Evolutionary conservation across 202 grass and related monocot genomes (phyloP).

Genomic region (Setaria viridis): DNA sequence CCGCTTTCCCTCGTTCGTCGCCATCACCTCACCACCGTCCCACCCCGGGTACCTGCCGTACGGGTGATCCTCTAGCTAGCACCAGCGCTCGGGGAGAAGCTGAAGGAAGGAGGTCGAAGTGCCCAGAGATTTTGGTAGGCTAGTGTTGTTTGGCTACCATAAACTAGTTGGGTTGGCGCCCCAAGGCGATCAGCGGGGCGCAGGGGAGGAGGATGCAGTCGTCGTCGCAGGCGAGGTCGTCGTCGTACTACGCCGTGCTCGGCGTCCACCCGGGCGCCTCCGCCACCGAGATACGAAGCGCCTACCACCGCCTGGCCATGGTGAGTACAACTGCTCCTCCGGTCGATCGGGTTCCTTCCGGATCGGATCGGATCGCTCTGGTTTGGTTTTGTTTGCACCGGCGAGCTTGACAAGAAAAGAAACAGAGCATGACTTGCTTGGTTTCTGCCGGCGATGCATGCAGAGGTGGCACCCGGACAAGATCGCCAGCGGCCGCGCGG

Average conservation of each 20-base stretch:
- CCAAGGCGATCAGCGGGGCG: background rate
- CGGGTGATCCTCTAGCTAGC: slow-evolving; percentile 2
- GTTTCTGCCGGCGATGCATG: background rate
- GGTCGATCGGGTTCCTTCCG: background rate
- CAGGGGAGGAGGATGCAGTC: slow-evolving; percentile 35
- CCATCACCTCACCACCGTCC: background rate
- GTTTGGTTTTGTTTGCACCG: background rate
- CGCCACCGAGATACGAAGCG: slow-evolving; percentile 64
- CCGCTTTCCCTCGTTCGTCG: background rate
- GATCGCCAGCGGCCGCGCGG: slow-evolving; percentile 17
- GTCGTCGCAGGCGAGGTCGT: background rate
- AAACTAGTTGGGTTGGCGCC: background rate
- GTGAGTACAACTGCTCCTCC: slow-evolving; percentile 14
- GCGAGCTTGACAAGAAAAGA: too few species aligned
- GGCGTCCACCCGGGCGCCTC: slow-evolving; percentile 57
- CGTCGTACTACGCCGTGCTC: slow-evolving; percentile 76
- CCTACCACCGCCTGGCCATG: slow-evolving; percentile 70
- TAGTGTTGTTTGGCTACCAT: background rate
- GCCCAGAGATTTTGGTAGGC: background rate
- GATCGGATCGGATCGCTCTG: background rate
- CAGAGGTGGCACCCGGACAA: slow-evolving; percentile 77
- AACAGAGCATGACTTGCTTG: background rate
- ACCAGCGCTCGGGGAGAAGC: background rate
- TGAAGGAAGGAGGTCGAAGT: background rate
- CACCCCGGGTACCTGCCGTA: background rate